Evolutionary conservation across 2,329 filamentous ascomycete species (phyloP).

Genomic region (Microdochium paspali): DNA sequence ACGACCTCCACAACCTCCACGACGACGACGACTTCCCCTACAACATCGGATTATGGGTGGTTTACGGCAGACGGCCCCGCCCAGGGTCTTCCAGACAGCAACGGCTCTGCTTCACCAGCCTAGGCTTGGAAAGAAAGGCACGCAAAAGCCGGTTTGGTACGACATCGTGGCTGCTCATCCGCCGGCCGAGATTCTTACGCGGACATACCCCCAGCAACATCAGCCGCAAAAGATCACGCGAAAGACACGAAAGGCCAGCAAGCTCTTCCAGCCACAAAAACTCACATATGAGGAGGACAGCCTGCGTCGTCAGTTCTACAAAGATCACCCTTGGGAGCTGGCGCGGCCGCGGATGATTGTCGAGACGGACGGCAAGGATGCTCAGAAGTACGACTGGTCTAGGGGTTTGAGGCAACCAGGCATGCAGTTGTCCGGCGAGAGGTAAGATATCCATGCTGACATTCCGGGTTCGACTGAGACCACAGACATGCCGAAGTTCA

Average conservation of each 20-base stretch:
- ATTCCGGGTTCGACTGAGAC: too few relatives aligned
- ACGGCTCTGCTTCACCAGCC: constrained; percentile 24
- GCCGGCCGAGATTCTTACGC: constrained; percentile 47
- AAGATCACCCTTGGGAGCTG: constrained; percentile 94
- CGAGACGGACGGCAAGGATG: constrained; percentile 78
- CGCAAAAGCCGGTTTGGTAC: constrained; percentile 36
- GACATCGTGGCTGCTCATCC: constrained; percentile 41
- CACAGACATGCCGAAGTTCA: constrained; percentile 2
- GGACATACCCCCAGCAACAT: constrained; percentile 38
- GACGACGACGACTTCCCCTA: constrained; percentile 1
- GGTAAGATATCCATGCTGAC: constrained; percentile 35
- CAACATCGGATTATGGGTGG: constrained; percentile 18
- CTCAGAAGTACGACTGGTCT: constrained; percentile 70
- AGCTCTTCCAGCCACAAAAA: constrained; percentile 69
- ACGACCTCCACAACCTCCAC: too few relatives aligned
- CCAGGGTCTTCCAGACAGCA: constrained; percentile 33
- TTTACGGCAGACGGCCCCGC: constrained; percentile 23
- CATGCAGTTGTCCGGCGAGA: constrained; percentile 73
- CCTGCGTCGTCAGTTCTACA: constrained; percentile 75
- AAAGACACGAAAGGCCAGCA: constrained; percentile 55
- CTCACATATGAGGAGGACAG: constrained; percentile 78
- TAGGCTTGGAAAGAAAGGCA: constrained; percentile 15
- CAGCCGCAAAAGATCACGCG: constrained; percentile 3
- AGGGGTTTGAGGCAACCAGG: constrained; percentile 62
- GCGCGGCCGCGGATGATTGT: constrained; percentile 78